A percentile compares a stretch with the other conserved stretches of the same genome.
Conservation (phyloP, 768 basidiomycete species). For the Lactarius psammicola region DNA sequence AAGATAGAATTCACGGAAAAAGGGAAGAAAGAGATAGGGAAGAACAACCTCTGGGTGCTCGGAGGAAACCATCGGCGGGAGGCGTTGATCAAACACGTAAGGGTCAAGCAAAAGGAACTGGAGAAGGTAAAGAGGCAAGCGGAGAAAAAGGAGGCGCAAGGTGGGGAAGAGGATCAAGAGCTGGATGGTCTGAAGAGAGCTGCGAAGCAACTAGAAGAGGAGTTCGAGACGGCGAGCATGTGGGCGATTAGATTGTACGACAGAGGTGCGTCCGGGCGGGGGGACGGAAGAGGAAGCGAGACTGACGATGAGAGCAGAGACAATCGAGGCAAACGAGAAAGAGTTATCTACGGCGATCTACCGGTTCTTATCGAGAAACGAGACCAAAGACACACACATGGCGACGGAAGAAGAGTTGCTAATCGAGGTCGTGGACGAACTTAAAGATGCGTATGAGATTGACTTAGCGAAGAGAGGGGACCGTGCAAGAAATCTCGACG, state of each 20-base stretch:
- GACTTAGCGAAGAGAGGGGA: too few relatives aligned
- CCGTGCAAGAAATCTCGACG: too few relatives aligned
- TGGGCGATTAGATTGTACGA: neutral
- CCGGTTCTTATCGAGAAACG: neutral
- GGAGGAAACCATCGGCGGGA: neutral
- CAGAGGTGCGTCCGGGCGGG: too few relatives aligned
- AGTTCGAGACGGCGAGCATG: too few relatives aligned
- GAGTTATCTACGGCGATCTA: neutral
- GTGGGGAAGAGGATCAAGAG: neutral
- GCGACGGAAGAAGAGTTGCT: neutral
- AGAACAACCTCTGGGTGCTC: neutral
- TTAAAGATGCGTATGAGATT: conserved; percentile 59
- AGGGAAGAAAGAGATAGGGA: neutral
- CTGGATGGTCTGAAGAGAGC: neutral
- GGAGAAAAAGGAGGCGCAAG: neutral
- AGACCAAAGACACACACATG: neutral
- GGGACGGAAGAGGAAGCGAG: too few relatives aligned
- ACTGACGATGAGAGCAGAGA: neutral
- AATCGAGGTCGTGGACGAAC: conserved; percentile 42
- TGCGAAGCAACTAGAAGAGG: neutral
- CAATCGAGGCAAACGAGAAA: neutral
- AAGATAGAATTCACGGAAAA: neutral
- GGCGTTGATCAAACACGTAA: neutral
- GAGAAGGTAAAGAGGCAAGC: neutral
- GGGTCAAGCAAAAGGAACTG: neutral